Evolutionary conservation across 108 stramenopile genomes (phyloP), one percentile per base, ranked within the genome.

Genomic region (Mediolabrus comicus): DNA sequence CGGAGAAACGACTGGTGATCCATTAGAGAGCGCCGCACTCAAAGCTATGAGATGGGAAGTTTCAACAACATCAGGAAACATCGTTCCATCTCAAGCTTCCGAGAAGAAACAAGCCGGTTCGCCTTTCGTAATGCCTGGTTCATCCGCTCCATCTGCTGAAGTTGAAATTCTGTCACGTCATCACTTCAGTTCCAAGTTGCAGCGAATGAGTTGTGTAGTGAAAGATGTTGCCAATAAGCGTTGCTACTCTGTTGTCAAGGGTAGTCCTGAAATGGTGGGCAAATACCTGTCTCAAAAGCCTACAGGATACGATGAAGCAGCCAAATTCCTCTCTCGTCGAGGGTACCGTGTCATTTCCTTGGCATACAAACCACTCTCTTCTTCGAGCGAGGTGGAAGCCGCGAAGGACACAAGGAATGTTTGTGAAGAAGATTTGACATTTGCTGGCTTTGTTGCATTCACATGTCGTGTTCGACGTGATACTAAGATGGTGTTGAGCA

Each of bases 181-280:
- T 82, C 98, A 99, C 80, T 99, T 99, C 77, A 95, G 94, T 65
- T 95, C 94, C 33, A 96, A 95, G 68, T 78, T 99, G 55, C 98
- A 99, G 75, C 66, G 98, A 31, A 99, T 99, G 98, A 96, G 94
- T 68, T 95, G 92, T 58, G 94, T 99, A n/a, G 82, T 91, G 8
- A 82, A 67, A 33, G 82, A 83, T 53, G 63, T 74, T 24, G 49
- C 64, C 36, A 65, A 60, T 27, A 65, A 84, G 26, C 77, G 77
- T 56, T 67, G 72, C 32, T 95, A 83, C 75, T 82, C 92, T 12
- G 92, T 98, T 36, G 87, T 91, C 22, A 98, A 98, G 83, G 98
- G 98, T 52, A 95, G 93, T n/a, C 97, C 98, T 10, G 98, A 98
- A 73, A 96, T 96, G 39, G 86, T 98, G 26, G 94, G 90, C 14